Evolutionary conservation across 768 basidiomycete genomes (phyloP), one percentile per base, ranked within the genome.

Genomic region (Mycena polygramma): DNA sequence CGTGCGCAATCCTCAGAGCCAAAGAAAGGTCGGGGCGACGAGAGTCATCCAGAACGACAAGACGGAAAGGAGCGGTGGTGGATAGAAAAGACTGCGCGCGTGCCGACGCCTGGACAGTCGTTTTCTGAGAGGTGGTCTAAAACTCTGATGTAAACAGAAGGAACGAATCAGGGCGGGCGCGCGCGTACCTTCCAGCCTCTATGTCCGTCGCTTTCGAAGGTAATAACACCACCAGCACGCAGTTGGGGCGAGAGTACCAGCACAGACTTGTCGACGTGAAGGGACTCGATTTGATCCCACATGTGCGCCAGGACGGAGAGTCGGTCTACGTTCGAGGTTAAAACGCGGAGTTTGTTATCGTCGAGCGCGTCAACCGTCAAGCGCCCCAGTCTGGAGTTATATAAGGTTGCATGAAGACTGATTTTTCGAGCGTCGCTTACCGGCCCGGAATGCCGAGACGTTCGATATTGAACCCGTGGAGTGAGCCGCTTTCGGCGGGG

Each of bases 391-490:
- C 41, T 41, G 8, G 41, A 41, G 30, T 30, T 41, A 41, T 10
- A 41, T 41, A 41, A 30, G 41, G 10, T 41, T 41, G 41, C 10
- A 10, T 41, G 41, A 41, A 41, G 41, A 41, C 10, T 15, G 4
- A 41, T 2, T 10, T 41, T 15, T 10, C 11, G 41, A 41, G 41
- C 3, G 10, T 10, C 15, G 15, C 41, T 41, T 10, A 41, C 41
- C 92, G 83, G 57, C 95, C 95, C 41, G 93, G 92, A n/a, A 85
- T 79, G 2, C 75, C 73, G 51, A 95, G 77, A 39, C 84, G 83
- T 41, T 88, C 81, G 51, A 97, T 88, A 58, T 81, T 86, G 83
- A 90, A 93, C 3, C 94, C 95, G 75, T 90, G 84, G 63, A 95
- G 77, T 2, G 92, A 83, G 1, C 93, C 94, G 66, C 85, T 88